Conservation (phyloP, 768 basidiomycete species). For the Piloderma croceum region DNA sequence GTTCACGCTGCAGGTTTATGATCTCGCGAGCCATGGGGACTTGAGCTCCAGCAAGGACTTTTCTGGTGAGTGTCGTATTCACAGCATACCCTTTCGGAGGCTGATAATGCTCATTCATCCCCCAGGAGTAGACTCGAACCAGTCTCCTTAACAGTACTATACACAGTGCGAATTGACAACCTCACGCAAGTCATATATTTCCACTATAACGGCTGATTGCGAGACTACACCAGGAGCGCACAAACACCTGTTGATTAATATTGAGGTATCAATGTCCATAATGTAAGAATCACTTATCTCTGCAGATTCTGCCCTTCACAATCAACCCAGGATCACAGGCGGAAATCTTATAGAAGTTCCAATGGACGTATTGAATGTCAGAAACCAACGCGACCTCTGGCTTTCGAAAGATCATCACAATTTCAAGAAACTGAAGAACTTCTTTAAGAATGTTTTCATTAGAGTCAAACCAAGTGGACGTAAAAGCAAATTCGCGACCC, state of each 20-base stretch:
- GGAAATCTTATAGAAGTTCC: constrained; percentile 12
- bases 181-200: no score
- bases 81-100: no score
- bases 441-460: constrained; percentile 24
- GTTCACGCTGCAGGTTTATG: no score
- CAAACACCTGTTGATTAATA: constrained; percentile 38
- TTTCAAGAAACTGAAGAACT: constrained; percentile 20
- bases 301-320: constrained; percentile 22
- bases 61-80: constrained; percentile 48
- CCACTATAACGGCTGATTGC: no score
- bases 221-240: no score
- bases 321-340: constrained; percentile 21
- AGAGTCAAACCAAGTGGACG: constrained; percentile 15
- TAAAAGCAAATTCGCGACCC: constrained; percentile 33
- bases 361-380: constrained; percentile 16
- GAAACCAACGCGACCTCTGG: constrained; percentile 21
- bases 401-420: constrained; percentile 9
- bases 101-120: background rate
- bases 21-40: no score
- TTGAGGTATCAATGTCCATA: constrained; percentile 42
- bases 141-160: no score
- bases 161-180: no score
- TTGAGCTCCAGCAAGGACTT: constrained; percentile 44
- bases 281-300: constrained; percentile 30
- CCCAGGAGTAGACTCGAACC: constrained; percentile 44